A percentile compares a stretch with the other conserved stretches of the same genome.
Evolutionary conservation across 2,329 filamentous ascomycete species (phyloP).

Genomic region (Trichoderma guizhouense): DNA sequence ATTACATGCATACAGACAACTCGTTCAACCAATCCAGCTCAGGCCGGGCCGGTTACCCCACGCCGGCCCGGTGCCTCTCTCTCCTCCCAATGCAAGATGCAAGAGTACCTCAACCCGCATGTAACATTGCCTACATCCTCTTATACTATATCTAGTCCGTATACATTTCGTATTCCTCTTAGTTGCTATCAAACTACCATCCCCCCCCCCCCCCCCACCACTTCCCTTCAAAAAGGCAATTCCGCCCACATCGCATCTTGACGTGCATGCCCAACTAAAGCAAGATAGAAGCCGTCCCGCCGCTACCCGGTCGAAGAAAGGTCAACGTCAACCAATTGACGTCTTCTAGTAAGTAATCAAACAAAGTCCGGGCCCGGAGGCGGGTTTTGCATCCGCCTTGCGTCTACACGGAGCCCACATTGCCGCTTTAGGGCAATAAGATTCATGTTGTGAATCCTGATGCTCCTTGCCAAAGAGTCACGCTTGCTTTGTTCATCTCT

Average conservation of each 20-base stretch:
- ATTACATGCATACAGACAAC: neutral
- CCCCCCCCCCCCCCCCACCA: neutral
- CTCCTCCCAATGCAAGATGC: neutral
- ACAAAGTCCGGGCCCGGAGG: neutral
- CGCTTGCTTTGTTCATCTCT: neutral
- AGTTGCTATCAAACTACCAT: neutral
- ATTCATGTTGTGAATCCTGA: neutral
- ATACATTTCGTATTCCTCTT: neutral
- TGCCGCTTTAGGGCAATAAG: constrained; percentile 2
- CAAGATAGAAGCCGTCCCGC: neutral
- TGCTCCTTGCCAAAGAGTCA: neutral
- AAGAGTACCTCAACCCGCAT: neutral
- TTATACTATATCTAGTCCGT: neutral
- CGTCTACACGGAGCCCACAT: neutral
- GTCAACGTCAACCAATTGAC: neutral
- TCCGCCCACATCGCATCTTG: neutral
- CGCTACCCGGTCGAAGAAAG: neutral
- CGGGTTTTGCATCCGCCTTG: neutral
- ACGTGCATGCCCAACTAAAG: neutral
- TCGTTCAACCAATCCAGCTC: neutral
- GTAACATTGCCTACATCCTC: neutral
- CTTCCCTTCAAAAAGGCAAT: constrained; percentile 1
- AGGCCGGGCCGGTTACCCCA: neutral
- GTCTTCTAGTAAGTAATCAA: neutral
- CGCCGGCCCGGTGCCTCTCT: neutral